Evolutionary conservation across 2,329 filamentous ascomycete genomes (phyloP).

Genomic region (Sporothrix luriei): DNA sequence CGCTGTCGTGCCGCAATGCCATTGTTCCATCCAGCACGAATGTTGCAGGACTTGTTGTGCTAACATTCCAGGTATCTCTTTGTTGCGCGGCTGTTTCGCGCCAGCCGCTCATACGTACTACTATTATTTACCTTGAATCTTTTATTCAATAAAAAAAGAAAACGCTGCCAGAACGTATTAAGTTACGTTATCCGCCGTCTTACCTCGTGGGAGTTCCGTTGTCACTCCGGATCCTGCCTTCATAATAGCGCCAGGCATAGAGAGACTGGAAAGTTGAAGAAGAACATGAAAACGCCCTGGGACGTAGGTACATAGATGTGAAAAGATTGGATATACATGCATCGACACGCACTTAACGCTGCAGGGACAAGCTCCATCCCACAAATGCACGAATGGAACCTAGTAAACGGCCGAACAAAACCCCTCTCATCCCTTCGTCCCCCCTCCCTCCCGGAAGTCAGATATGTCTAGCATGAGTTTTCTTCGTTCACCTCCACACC

Average conservation of each 20-base stretch:
- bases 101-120: too few species aligned
- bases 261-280: not conserved
- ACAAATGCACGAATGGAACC: not conserved
- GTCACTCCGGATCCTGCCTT: too few species aligned
- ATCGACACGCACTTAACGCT: not conserved
- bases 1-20: not conserved
- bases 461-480: not conserved
- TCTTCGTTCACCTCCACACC: constrained; percentile 6
- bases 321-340: not conserved
- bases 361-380: not conserved
- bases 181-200: too few species aligned
- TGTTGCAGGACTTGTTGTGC: not conserved
- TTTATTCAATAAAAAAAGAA: too few species aligned
- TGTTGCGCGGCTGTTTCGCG: too few species aligned
- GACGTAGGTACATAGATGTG: not conserved
- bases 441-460: too few species aligned
- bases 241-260: too few species aligned
- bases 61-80: not conserved
- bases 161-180: too few species aligned
- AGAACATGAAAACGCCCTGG: not conserved
- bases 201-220: too few species aligned
- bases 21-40: too few species aligned
- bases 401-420: not conserved
- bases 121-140: too few species aligned
- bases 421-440: not conserved